Base-by-base conservation (phyloP, 2,329 filamentous ascomycete genomes). In the Sporothrix globosa region DNA sequence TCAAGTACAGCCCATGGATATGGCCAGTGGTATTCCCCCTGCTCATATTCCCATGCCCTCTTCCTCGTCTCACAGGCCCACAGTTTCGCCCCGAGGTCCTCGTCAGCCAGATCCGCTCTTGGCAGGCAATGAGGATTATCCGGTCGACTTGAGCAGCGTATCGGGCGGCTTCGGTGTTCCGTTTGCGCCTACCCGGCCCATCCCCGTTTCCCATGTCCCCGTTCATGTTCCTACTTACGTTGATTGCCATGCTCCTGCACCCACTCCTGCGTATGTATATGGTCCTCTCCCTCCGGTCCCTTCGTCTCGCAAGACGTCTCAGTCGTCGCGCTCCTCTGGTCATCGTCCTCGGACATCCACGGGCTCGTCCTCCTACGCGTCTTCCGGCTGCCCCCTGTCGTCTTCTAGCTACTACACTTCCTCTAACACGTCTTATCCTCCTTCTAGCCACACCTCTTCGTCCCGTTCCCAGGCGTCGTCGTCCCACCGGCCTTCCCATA, bases 11-110 rank as follows among this genome's bases (percentile, higher is more conserved):
- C 54, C 54, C 5, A n/a, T 3, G 17, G 54, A 58, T 17, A 39
- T 58, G 54, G n/a, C 54, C 19, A 39, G 11, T n/a, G 54, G 54
- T 58, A 58, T 58, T 30, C 54, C 54, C 54, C 54, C 53, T 11
- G 5, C 27, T 58, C 2, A 7, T n/a, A 19, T 58, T 13, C n/a
- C 14, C 19, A 30, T 50, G 53, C 54, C 30, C 17, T 44, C 48
- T 17, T 14, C n/a, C 39, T 44, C 58, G 39, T 63, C 41, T 13
- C 39, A 39, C 4, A 50, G n/a, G 48, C 48, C 6, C 4, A 7
- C 2, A 17, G 14, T 19, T 19, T 48, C 44, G 14, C 34, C 34
- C 10, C 56, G 34, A 6, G 30, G 24, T 19, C 63, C 21, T 27
- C 63, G 27, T 21, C 27, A 46, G 46, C 24, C 52, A 27, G 27